phyloP scores from a whole-genome alignment of 1,284 basidiomycete genomes.

The Puccinia triticina region DNA sequence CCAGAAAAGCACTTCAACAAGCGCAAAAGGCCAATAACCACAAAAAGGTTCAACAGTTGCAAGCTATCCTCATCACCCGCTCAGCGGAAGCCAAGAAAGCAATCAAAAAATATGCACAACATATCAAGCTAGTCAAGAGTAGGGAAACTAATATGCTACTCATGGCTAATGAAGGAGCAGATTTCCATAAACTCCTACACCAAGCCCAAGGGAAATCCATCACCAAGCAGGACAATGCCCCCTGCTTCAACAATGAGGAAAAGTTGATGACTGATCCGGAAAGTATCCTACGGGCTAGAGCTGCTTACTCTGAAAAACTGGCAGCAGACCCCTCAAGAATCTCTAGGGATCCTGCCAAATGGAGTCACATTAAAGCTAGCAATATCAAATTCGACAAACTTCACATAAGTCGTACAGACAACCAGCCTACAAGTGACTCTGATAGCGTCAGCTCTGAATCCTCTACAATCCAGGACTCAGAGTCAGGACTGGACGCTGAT shows the following conservation, averaged over 20 bases:
- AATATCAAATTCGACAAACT: neutral
- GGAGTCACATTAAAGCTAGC: neutral
- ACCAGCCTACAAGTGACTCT: neutral
- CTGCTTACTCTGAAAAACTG: conserved; percentile 15
- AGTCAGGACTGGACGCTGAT: neutral
- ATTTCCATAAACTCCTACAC: neutral
- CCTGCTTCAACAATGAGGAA: neutral
- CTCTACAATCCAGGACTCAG: neutral
- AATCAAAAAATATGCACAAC: neutral
- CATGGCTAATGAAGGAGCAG: neutral
- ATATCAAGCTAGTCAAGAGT: neutral
- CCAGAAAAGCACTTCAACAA: too few relatives aligned
- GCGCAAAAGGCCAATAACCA: too few relatives aligned
- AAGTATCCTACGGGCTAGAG: conserved; percentile 9
- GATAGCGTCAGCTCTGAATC: neutral
- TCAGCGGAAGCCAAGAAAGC: neutral
- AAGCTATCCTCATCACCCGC: too few relatives aligned
- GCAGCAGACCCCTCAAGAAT: neutral
- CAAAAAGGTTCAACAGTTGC: too few relatives aligned
- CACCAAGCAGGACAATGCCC: neutral
- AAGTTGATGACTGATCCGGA: neutral
- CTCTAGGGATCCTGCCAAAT: neutral
- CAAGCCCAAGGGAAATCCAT: neutral
- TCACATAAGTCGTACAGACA: neutral
- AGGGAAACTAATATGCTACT: too few relatives aligned